Conservation (phyloP, 2,329 filamentous ascomycete species). For the Chaetomium sp. region DNA sequence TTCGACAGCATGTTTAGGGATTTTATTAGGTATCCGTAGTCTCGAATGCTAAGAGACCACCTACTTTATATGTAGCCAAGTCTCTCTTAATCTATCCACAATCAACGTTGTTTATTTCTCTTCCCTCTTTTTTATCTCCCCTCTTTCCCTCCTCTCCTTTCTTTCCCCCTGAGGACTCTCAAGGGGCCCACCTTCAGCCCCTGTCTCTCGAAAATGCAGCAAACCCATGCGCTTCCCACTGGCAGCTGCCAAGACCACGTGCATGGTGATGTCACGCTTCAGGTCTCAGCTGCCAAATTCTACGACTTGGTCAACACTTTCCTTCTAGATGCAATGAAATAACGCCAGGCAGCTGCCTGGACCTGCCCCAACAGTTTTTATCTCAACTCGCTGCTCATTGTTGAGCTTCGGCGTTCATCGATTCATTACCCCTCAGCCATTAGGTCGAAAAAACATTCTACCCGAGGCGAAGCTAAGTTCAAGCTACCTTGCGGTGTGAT, state of each 20-base stretch:
- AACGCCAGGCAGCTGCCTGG: neutral
- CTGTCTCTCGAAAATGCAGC: neutral
- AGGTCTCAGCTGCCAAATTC: constrained; percentile 8
- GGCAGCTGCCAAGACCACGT: constrained; percentile 5
- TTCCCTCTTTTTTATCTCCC: too few relatives aligned
- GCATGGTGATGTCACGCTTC: constrained; percentile 10
- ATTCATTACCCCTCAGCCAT: neutral
- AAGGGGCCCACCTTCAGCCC: too few relatives aligned
- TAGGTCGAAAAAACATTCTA: neutral
- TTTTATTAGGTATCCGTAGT: too few relatives aligned
- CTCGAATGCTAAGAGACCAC: too few relatives aligned
- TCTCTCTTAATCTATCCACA: too few relatives aligned
- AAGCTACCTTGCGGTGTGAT: constrained; percentile 3
- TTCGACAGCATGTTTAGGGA: too few relatives aligned
- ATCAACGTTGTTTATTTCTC: too few relatives aligned
- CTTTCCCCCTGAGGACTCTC: too few relatives aligned
- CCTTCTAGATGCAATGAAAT: constrained; percentile 2
- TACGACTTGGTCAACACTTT: neutral
- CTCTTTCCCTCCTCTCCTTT: too few relatives aligned
- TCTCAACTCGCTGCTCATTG: neutral
- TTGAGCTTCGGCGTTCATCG: neutral
- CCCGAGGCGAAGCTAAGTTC: neutral
- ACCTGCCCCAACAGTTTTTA: neutral
- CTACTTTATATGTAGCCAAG: too few relatives aligned
- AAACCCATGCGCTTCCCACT: neutral